Evolutionary conservation across 164 flowering plant species (phyloP).

Genomic region (Vitis rotundifolia): DNA sequence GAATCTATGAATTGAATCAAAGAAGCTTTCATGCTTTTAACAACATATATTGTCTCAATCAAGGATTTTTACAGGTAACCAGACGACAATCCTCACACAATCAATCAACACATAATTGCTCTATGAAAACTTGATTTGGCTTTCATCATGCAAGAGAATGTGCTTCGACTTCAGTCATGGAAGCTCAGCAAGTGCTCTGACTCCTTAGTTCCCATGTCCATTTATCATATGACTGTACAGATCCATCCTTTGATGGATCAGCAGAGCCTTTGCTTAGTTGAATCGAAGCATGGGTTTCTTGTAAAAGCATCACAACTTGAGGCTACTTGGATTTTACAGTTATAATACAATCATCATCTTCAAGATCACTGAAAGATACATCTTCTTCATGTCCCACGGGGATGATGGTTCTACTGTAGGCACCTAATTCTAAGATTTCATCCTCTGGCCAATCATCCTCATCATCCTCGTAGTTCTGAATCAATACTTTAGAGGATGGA

Average conservation of each 20-base stretch:
- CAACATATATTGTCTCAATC: too few relatives aligned
- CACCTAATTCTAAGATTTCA: constrained; percentile 50
- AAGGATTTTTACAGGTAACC: too few relatives aligned
- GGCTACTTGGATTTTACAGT: constrained; percentile 35
- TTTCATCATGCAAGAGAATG: neutral
- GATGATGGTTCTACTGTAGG: constrained; percentile 31
- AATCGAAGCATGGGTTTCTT: constrained; percentile 4
- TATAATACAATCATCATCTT: constrained; percentile 39
- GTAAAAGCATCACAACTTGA: constrained; percentile 10
- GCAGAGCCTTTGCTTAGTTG: constrained; percentile 1
- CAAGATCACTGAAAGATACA: constrained; percentile 85
- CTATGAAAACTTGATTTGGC: neutral
- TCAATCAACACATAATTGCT: constrained; percentile 4
- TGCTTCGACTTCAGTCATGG: neutral
- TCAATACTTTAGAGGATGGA: constrained; percentile 27
- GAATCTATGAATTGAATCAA: too few relatives aligned
- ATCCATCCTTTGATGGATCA: neutral
- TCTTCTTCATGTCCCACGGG: constrained; percentile 70
- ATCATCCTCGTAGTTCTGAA: constrained; percentile 43
- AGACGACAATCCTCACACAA: constrained; percentile 1
- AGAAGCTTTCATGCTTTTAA: too few relatives aligned
- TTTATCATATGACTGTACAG: neutral
- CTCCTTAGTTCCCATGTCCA: neutral
- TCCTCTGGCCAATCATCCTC: constrained; percentile 87
- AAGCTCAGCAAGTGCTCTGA: neutral